Conservation (phyloP, 768 basidiomycete genomes). For the Leccinum incarnatum region DNA sequence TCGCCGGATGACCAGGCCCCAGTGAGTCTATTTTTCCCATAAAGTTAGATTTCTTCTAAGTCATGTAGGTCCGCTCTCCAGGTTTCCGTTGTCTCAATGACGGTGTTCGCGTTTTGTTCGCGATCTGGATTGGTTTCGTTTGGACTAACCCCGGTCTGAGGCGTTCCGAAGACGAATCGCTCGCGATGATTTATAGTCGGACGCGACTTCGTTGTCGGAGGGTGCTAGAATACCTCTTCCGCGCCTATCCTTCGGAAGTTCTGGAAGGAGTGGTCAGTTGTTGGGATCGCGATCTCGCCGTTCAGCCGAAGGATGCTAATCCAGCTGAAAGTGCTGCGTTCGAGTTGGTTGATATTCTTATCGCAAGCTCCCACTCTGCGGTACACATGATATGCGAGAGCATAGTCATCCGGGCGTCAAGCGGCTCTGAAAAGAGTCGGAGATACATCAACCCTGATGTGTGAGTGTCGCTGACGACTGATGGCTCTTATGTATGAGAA, state of each 20-base stretch:
- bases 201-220: slow-evolving; percentile 69
- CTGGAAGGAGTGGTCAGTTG: slow-evolving; percentile 80
- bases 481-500: neutral
- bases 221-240: slow-evolving; percentile 84
- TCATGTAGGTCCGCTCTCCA: slow-evolving; percentile 55
- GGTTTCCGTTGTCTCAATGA: slow-evolving; percentile 79
- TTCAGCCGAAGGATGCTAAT: slow-evolving; percentile 42
- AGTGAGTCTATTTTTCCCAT: slow-evolving; percentile 38
- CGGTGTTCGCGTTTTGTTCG: slow-evolving; percentile 72
- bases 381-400: slow-evolving; percentile 90
- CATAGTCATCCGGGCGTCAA: slow-evolving; percentile 58
- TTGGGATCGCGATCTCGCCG: slow-evolving; percentile 63
- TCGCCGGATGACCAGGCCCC: slow-evolving; percentile 54
- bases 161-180: slow-evolving; percentile 63
- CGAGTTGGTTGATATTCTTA: slow-evolving; percentile 78
- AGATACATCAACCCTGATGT: slow-evolving; percentile 64
- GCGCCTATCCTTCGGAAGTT: slow-evolving; percentile 74
- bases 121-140: slow-evolving; percentile 63
- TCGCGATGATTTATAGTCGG: slow-evolving; percentile 64
- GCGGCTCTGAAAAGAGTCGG: slow-evolving; percentile 54
- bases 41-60: slow-evolving; percentile 2
- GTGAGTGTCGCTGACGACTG: slow-evolving; percentile 40
- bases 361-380: slow-evolving; percentile 80
- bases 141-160: slow-evolving; percentile 47
- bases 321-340: slow-evolving; percentile 57